phyloP scores from a whole-genome alignment of 2,329 filamentous ascomycete genomes.

The Dothistroma pini region DNA sequence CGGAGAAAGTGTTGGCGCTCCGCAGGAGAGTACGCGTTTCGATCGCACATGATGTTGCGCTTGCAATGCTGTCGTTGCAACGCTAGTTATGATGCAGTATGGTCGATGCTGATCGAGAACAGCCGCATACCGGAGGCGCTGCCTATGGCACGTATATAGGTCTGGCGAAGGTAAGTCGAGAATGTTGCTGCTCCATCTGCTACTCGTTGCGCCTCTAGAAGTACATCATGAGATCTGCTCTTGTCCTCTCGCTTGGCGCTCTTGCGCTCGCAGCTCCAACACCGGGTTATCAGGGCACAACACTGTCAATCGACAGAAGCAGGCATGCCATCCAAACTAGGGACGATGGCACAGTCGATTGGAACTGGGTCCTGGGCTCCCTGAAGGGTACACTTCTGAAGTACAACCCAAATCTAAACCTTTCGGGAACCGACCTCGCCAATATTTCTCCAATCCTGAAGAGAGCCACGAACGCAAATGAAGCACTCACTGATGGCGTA shows the following conservation, averaged over 20 bases:
- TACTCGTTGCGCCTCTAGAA: background rate
- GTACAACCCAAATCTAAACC: constrained; percentile 19
- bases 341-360: constrained; percentile 16
- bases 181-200: background rate
- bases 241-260: constrained; percentile 17
- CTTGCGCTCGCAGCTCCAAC: constrained; percentile 22
- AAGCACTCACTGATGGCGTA: constrained; percentile 18
- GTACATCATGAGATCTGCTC: constrained; percentile 13
- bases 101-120: background rate
- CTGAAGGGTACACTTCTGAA: background rate
- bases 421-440: constrained; percentile 8
- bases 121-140: background rate
- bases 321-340: constrained; percentile 14
- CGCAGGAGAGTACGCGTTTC: background rate
- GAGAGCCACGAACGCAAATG: constrained; percentile 9
- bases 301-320: constrained; percentile 11
- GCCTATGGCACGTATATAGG: too few species aligned
- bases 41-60: background rate
- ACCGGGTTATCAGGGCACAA: constrained; percentile 8
- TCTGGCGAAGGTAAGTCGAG: too few species aligned
- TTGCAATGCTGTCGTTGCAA: background rate
- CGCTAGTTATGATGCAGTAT: background rate
- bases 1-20: background rate
- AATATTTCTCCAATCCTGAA: constrained; percentile 11
- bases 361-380: background rate